phyloP scores from a whole-genome alignment of 495 filamentous ascomycete genomes.

The Hyphodiscus hymeniophilus region DNA sequence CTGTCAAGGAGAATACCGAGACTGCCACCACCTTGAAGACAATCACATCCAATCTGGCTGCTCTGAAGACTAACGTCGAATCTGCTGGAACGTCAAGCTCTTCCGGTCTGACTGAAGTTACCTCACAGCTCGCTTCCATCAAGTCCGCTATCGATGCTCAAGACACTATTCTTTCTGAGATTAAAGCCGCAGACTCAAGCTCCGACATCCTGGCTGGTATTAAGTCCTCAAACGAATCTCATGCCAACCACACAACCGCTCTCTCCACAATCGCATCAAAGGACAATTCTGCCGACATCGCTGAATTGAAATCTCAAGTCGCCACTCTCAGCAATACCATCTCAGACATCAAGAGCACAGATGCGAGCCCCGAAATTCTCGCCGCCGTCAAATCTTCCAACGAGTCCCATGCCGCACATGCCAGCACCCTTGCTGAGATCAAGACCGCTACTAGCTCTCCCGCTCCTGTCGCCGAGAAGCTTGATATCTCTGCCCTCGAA shows the following conservation, averaged over 20 bases:
- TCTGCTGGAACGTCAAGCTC: conserved; percentile 1
- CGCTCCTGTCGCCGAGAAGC: conserved; percentile 1
- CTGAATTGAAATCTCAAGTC: conserved; percentile 11
- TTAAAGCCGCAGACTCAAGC: conserved; percentile 14
- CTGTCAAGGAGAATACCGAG: conserved; percentile 11
- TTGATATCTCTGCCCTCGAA: conserved; percentile 3
- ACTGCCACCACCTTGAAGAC: conserved; percentile 7
- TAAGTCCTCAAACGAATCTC: conserved; percentile 13
- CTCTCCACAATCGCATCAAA: conserved; percentile 5
- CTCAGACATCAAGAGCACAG: conserved; percentile 8
- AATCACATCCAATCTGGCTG: conserved; percentile 10
- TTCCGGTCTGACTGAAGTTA: conserved; percentile 8
- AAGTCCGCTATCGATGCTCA: conserved; percentile 14
- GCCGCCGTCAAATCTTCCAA: conserved; percentile 9
- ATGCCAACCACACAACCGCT: conserved; percentile 4
- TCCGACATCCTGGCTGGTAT: conserved; percentile 17
- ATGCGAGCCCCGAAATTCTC: conserved; percentile 11
- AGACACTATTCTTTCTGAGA: conserved; percentile 10
- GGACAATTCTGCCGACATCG: conserved; percentile 2
- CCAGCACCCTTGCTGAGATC: conserved; percentile 11
- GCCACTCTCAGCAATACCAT: conserved; percentile 2
- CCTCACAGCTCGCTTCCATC: conserved; percentile 6
- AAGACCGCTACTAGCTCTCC: conserved; percentile 6
- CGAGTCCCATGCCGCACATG: conserved; percentile 11
- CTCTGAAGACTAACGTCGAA: conserved; percentile 20